Percentiles rank a stretch among this genome's conserved stretches.
Conservation (phyloP, 352 stramenopile species). For the Thraustochytrium aureum region DNA sequence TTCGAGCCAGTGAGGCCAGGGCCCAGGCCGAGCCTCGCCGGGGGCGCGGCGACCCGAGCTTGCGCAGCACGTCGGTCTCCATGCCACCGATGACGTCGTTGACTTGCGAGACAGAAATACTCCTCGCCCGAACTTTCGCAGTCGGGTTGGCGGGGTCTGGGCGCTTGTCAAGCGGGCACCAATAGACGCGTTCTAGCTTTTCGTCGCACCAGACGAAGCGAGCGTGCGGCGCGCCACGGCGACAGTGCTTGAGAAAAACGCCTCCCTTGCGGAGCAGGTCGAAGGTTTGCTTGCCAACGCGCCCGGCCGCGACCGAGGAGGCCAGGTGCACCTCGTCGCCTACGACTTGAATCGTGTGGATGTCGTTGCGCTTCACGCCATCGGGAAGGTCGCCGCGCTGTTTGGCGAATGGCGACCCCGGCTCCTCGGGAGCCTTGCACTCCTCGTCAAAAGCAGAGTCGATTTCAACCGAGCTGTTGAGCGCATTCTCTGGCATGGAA, state of each 20-base stretch:
- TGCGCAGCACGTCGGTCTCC: constrained; percentile 10
- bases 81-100: neutral
- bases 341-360: neutral
- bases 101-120: constrained; percentile 10
- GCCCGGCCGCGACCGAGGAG: neutral
- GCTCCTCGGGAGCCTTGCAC: neutral
- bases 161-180: constrained; percentile 27
- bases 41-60: neutral
- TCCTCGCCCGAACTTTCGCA: neutral
- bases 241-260: constrained; percentile 44
- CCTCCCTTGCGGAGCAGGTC: constrained; percentile 29
- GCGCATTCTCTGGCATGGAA: neutral
- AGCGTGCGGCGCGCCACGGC: neutral
- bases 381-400: neutral
- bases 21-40: neutral
- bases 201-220: constrained; percentile 53
- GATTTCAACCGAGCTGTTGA: neutral
- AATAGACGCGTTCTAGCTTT: constrained; percentile 24
- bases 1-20: neutral
- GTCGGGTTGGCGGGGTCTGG: neutral
- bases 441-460: neutral
- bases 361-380: neutral
- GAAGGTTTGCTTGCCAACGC: constrained; percentile 8
- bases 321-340: neutral
- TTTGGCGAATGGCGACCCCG: neutral